These are phyloP conservation scores for Blastobotrys buckinghamii DNA, from an alignment of 1,139 yeast genomes.

Conservation along the genomic window DNA sequence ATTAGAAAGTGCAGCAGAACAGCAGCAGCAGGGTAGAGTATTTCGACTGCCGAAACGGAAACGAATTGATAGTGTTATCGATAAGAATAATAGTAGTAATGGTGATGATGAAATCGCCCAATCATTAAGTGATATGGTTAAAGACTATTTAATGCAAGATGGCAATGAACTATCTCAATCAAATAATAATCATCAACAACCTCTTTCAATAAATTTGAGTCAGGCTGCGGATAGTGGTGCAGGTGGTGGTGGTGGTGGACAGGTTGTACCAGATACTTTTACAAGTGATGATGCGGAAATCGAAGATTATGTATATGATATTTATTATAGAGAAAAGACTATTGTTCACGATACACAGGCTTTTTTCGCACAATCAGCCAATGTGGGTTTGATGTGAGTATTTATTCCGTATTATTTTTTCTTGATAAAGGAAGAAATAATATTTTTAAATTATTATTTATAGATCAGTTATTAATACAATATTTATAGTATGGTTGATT, in stretches of 20 bases:
- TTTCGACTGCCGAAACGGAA: constrained; percentile 20
- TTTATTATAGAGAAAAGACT: constrained; percentile 53
- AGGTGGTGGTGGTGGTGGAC: constrained; percentile 10
- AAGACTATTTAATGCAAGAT: constrained; percentile 41
- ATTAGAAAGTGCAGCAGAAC: constrained; percentile 18
- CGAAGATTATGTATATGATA: constrained; percentile 86
- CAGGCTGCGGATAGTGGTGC: not conserved
- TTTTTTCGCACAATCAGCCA: constrained; percentile 1
- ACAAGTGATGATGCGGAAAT: constrained; percentile 32
- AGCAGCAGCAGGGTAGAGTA: constrained; percentile 14
- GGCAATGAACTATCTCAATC: constrained; percentile 1
- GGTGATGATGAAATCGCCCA: constrained; percentile 47
- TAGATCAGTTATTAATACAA: not conserved
- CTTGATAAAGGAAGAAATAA: not conserved
- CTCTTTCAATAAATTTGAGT: constrained; percentile 11
- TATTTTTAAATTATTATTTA: not conserved
- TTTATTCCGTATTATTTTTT: not conserved
- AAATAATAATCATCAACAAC: not conserved
- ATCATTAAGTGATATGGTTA: constrained; percentile 64
- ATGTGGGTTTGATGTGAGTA: constrained; percentile 37
- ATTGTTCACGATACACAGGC: constrained; percentile 19
- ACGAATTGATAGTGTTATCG: constrained; percentile 33
- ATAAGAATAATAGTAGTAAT: constrained; percentile 23
- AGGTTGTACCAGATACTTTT: constrained; percentile 11
- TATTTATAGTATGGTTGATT: constrained; percentile 37